Base-by-base conservation (phyloP, 2,329 filamentous ascomycete species). In the Penicillium fuscoglaucum region DNA sequence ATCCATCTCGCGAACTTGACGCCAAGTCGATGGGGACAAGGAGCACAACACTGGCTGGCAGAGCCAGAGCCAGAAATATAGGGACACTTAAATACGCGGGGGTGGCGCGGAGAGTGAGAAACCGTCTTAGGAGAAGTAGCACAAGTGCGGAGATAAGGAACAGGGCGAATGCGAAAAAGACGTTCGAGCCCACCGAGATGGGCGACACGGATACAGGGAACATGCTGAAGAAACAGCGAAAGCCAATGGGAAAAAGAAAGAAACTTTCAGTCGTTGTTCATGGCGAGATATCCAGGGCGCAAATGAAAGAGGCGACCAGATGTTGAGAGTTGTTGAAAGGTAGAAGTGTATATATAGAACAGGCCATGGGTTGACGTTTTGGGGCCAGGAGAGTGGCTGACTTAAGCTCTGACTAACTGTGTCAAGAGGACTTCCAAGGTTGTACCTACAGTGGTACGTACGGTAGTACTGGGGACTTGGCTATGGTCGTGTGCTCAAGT, bases 11-110 rank as follows among this genome's bases (percentile, higher is more conserved):
- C 24, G 90, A 88, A 71, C 86, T 93, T 7, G 93, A 96, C 1
- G 93, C 93, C 65, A 99, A 86, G 76, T 99, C 95, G 74, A 99
- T 96, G 6, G 95, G 95, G 7, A 99, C 92, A 24, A 99, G 85
- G 26, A 99, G 82, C 26, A 98, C 86, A 70, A 96, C 93, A 74
- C 90, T 93, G 47, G 91, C 91, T 12, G 95, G 96, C 6, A 99
- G 85, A 71, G 91, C 93, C 66, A 99, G 84, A n/a, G 93, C 91
- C 66, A 99, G 89, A 79, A 99, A 99, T 61, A 99, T 91, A 37
- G 95, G 93, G 43, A 97, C 84, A 51, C 92, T 83, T 51, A 98
- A 87, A 76, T 96, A 97, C 59, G 88, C 90, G 0, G 95, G 93
- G 1, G 95, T 98, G 7, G 89, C 87, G 66, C 95, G 91, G 35